phyloP scores from a whole-genome alignment of 495 filamentous ascomycete species.

The Aspergillus steynii region DNA sequence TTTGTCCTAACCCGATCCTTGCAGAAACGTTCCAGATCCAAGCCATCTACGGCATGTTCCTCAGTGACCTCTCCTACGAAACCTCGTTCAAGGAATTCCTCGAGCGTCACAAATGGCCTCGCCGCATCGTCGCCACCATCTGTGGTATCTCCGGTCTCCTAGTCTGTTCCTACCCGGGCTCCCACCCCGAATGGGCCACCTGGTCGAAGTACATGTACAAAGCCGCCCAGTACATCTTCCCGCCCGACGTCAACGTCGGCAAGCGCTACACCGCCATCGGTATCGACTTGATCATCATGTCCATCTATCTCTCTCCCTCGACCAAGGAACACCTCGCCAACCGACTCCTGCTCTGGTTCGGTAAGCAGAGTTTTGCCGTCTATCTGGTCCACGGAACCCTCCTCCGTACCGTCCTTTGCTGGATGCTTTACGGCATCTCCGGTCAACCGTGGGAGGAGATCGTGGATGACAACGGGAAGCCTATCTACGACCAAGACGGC shows the following conservation, averaged over 20 bases:
- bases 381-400: constrained; percentile 68
- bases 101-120: constrained; percentile 44
- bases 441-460: constrained; percentile 51
- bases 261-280: constrained; percentile 58
- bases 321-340: constrained; percentile 56
- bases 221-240: constrained; percentile 53
- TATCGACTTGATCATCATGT: constrained; percentile 57
- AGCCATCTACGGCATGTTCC: constrained; percentile 62
- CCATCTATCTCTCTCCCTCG: constrained; percentile 58
- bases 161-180: constrained; percentile 59
- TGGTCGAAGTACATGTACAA: constrained; percentile 58
- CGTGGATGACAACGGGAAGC: constrained; percentile 34
- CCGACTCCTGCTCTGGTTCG: constrained; percentile 62
- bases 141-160: constrained; percentile 28
- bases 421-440: constrained; percentile 64
- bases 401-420: constrained; percentile 60
- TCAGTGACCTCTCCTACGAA: constrained; percentile 61
- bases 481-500: constrained; percentile 28
- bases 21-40: constrained; percentile 55
- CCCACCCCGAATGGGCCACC: constrained; percentile 53
- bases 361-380: constrained; percentile 67
- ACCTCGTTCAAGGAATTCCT: constrained; percentile 51
- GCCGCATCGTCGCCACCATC: constrained; percentile 39
- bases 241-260: constrained; percentile 50
- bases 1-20: constrained; percentile 8